A percentile compares a stretch with the other conserved stretches of the same genome.
These are phyloP conservation scores for Lentinus brumalis DNA, from an alignment of 768 basidiomycete genomes.

Conservation along the genomic window DNA sequence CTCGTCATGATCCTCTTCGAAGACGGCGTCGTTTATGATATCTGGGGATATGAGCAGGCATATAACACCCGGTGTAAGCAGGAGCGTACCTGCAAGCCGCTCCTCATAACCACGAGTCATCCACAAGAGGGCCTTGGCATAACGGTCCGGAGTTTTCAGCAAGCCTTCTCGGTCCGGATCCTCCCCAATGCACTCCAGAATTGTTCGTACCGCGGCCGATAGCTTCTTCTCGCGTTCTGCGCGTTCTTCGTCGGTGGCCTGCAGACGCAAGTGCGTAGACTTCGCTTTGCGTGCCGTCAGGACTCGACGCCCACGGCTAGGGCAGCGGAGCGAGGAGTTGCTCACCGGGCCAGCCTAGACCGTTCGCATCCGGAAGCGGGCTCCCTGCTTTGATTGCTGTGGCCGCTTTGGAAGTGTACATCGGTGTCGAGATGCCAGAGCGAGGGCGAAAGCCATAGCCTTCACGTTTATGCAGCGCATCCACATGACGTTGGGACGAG, in stretches of 20 bases:
- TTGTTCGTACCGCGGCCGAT: constrained; percentile 81
- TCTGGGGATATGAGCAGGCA: constrained; percentile 48
- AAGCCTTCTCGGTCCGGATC: constrained; percentile 96
- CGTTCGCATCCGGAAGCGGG: constrained; percentile 58
- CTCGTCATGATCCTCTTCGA: constrained; percentile 98
- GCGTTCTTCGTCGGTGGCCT: constrained; percentile 75
- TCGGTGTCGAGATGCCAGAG: constrained; percentile 70
- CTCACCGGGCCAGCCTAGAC: constrained; percentile 92
- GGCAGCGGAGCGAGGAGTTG: constrained; percentile 14
- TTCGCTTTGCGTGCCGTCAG: constrained; percentile 60
- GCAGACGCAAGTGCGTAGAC: constrained; percentile 82
- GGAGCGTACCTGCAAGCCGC: constrained; percentile 71
- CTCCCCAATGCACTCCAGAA: constrained; percentile 97
- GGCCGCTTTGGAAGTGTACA: constrained; percentile 34
- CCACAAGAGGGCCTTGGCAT: constrained; percentile 97
- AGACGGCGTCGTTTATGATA: constrained; percentile 98
- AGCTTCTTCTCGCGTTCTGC: constrained; percentile 74
- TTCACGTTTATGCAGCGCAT: constrained; percentile 52
- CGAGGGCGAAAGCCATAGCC: constrained; percentile 81
- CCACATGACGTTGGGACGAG: constrained; percentile 12
- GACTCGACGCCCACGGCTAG: not conserved
- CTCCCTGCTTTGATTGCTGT: constrained; percentile 26
- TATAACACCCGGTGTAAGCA: constrained; percentile 21
- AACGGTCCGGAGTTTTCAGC: constrained; percentile 88
- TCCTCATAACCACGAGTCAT: constrained; percentile 99